Evolutionary conservation across 768 basidiomycete genomes (phyloP).

Genomic region (Guyanaporus albipodus): DNA sequence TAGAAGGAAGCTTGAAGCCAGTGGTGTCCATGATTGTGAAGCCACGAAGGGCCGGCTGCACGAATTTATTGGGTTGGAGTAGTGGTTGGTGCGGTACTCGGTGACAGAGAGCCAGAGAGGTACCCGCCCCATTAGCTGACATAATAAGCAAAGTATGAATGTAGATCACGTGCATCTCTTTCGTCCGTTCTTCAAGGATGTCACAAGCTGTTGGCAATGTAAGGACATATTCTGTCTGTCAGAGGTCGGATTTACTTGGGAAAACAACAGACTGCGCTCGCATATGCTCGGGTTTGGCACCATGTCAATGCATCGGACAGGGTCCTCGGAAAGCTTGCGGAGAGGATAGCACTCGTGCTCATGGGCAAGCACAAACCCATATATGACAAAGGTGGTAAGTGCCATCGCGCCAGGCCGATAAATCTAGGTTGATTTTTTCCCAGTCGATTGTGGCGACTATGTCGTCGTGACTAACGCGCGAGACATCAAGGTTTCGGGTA

Average conservation of each 20-base stretch:
- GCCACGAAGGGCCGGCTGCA: too few relatives aligned
- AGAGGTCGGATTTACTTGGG: not conserved
- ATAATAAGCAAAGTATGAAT: not conserved
- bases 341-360: conserved; percentile 88
- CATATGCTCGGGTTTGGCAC: conserved; percentile 95
- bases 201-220: conserved; percentile 83
- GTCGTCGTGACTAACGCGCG: conserved; percentile 91
- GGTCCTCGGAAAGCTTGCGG: conserved; percentile 91
- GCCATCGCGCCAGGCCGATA: not conserved
- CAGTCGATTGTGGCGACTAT: conserved; percentile 98
- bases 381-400: conserved; percentile 85
- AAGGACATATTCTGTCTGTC: conserved; percentile 29
- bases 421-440: not conserved
- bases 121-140: not conserved
- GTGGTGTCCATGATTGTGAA: conserved; percentile 19
- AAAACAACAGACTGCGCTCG: conserved; percentile 78
- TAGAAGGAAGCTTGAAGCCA: conserved; percentile 7
- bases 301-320: conserved; percentile 89
- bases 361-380: conserved; percentile 99
- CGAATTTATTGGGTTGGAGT: too few relatives aligned
- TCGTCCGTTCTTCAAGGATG: conserved; percentile 45
- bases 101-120: too few relatives aligned
- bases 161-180: too few relatives aligned
- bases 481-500: conserved; percentile 81
- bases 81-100: too few relatives aligned